Conservation (phyloP, 305 asterid species). For the Fraxinus ornus region DNA sequence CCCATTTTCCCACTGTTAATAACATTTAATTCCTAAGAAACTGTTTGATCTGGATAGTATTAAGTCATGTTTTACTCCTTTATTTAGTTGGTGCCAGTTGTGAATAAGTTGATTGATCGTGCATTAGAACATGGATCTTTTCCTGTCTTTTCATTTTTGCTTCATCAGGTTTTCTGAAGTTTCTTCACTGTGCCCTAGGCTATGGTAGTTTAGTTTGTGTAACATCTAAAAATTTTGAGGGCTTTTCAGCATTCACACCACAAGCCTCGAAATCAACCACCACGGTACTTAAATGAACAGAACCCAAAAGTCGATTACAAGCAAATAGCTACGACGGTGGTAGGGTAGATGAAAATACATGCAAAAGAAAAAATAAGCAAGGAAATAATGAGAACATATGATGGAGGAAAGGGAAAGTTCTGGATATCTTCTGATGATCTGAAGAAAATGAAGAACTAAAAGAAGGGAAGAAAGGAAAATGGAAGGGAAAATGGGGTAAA, state of each 20-base stretch:
- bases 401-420: not conserved
- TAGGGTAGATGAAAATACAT: not conserved
- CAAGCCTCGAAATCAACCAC: not conserved
- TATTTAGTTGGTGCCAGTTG: conserved; percentile 8
- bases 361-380: not conserved
- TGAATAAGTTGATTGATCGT: conserved; percentile 17
- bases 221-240: not conserved
- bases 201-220: conserved; percentile 8
- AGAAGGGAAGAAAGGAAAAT: not conserved
- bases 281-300: not conserved
- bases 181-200: not conserved
- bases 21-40: conserved; percentile 9
- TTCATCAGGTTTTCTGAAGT: conserved; percentile 4
- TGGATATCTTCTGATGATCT: not conserved
- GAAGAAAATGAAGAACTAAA: not conserved
- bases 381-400: not conserved
- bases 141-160: not conserved
- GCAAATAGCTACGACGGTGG: not conserved
- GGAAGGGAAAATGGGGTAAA: not conserved
- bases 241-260: not conserved
- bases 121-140: conserved; percentile 11
- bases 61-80: conserved; percentile 1
- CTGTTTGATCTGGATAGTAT: conserved; percentile 10
- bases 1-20: not conserved
- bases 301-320: not conserved